Evolutionary conservation across 2,329 filamentous ascomycete species (phyloP).

Genomic region (Penicillium paneum): DNA sequence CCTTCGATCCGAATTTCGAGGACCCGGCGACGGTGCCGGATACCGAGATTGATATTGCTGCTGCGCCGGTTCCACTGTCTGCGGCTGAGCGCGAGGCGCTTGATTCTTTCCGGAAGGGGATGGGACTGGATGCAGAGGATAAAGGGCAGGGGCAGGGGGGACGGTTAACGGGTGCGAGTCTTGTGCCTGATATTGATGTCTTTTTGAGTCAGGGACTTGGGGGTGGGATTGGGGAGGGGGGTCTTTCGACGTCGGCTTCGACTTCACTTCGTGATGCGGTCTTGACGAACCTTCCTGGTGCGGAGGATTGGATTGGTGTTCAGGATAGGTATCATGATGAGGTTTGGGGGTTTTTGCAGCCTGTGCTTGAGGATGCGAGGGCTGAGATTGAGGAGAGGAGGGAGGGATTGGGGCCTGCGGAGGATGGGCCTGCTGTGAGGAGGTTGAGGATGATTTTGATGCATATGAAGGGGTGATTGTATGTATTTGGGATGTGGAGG

Average conservation of each 20-base stretch:
- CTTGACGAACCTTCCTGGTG: slow-evolving; percentile 29
- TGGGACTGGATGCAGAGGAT: background rate
- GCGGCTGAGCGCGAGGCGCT: slow-evolving; percentile 28
- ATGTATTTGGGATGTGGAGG: background rate
- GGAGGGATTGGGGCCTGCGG: slow-evolving; percentile 6
- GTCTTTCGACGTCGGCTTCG: background rate
- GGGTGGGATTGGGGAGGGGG: background rate
- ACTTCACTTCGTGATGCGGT: slow-evolving; percentile 31
- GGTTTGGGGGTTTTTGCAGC: slow-evolving; percentile 64
- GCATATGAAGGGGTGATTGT: slow-evolving; percentile 33
- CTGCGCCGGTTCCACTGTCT: slow-evolving; percentile 22
- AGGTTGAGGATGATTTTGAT: slow-evolving; percentile 41
- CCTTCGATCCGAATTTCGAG: slow-evolving; percentile 27
- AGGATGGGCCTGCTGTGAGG: slow-evolving; percentile 37
- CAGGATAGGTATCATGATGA: slow-evolving; percentile 52
- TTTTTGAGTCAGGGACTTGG: slow-evolving; percentile 20
- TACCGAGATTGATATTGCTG: slow-evolving; percentile 17
- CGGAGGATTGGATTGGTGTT: slow-evolving; percentile 33
- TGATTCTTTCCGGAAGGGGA: slow-evolving; percentile 30
- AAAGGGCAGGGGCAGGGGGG: too few relatives aligned
- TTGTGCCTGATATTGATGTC: slow-evolving; percentile 35
- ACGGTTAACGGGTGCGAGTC: slow-evolving; percentile 28
- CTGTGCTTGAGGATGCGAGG: slow-evolving; percentile 56
- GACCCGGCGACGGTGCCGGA: slow-evolving; percentile 2
- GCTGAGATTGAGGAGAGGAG: slow-evolving; percentile 51